Evolutionary conservation across 2,329 filamentous ascomycete genomes (phyloP).

Genomic region (Penicillium sp.): DNA sequence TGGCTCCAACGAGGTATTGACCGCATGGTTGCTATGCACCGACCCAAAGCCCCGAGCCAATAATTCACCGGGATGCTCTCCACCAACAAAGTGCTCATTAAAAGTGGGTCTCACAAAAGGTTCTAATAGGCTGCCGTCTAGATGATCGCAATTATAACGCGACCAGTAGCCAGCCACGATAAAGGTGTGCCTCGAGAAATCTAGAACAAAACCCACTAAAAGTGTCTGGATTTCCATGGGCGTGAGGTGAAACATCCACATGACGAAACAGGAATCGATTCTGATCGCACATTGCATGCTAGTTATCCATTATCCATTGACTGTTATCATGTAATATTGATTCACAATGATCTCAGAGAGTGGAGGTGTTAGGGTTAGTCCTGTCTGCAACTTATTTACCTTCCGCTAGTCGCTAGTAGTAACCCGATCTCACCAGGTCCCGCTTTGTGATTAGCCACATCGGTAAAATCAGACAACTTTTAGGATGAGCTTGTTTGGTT

Average conservation of each 20-base stretch:
- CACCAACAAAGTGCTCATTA: fast-evolving
- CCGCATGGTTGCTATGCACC: not conserved
- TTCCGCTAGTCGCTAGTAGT: not conserved
- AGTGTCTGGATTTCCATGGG: not conserved
- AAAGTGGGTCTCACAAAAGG: not conserved
- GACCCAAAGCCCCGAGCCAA: not conserved
- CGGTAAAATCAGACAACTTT: not conserved
- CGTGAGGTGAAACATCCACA: not conserved
- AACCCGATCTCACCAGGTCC: not conserved
- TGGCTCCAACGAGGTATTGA: not conserved
- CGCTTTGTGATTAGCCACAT: not conserved
- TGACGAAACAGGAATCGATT: not conserved
- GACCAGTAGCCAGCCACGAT: not conserved
- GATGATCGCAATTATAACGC: not conserved
- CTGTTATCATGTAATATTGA: no score
- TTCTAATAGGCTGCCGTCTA: not conserved
- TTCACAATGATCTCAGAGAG: not conserved
- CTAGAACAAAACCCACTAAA: not conserved
- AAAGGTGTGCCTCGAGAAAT: not conserved
- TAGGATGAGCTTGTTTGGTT: not conserved
- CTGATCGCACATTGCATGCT: not conserved
- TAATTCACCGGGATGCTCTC: not conserved
- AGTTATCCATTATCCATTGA: no score
- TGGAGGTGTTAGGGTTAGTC: not conserved
- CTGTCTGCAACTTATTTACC: not conserved